Evolutionary conservation across 1,284 basidiomycete genomes (phyloP).

Genomic region (Grifola frondosa): DNA sequence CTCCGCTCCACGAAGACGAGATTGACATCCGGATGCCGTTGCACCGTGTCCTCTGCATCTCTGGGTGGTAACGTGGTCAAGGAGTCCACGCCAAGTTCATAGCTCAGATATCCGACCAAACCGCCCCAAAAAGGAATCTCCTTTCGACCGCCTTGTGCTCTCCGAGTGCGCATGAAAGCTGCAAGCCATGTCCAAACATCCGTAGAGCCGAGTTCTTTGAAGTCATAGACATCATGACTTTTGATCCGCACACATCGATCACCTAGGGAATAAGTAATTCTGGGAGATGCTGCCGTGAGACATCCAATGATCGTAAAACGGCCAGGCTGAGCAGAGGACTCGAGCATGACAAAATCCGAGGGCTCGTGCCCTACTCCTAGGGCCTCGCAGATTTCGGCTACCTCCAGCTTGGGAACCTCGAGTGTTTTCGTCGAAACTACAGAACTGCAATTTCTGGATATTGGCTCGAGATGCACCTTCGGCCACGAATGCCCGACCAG

Average conservation of each 20-base stretch:
- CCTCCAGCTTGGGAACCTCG: constrained; percentile 40
- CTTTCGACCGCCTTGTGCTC: constrained; percentile 44
- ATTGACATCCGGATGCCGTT: constrained; percentile 65
- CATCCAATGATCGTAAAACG: constrained; percentile 69
- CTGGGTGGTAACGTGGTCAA: constrained; percentile 41
- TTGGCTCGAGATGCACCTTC: constrained; percentile 30
- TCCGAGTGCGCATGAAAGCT: constrained; percentile 58
- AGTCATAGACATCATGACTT: constrained; percentile 13
- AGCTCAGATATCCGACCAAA: constrained; percentile 68
- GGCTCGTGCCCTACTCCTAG: constrained; percentile 57
- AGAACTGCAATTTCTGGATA: constrained; percentile 10
- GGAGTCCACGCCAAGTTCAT: constrained; percentile 68
- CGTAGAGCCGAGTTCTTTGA: constrained; percentile 35
- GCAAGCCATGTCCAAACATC: constrained; percentile 74
- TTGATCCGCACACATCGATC: constrained; percentile 47
- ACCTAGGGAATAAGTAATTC: constrained; percentile 57
- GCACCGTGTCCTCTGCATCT: constrained; percentile 9
- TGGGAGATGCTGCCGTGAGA: constrained; percentile 48
- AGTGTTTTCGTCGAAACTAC: constrained; percentile 43
- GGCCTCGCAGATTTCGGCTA: constrained; percentile 54
- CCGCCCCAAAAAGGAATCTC: constrained; percentile 79
- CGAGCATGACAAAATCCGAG: constrained; percentile 68
- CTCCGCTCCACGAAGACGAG: constrained; percentile 75
- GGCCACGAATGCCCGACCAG: constrained; percentile 59
- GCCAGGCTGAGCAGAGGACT: constrained; percentile 74